Conservation (phyloP, 495 filamentous ascomycete genomes). For the Hypoxylon rickii region DNA sequence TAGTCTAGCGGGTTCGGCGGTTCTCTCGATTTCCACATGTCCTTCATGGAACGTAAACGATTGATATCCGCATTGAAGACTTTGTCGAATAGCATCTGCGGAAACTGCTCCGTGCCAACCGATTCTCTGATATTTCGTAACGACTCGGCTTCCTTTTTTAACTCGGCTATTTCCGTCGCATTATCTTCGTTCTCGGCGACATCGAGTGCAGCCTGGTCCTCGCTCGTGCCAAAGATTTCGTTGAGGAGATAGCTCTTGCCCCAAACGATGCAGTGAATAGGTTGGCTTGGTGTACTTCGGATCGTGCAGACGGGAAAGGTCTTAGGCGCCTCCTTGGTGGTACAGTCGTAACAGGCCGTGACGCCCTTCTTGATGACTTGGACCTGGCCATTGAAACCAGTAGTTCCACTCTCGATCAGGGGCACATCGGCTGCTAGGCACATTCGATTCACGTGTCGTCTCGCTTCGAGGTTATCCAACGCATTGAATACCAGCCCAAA, state of each 20-base stretch:
- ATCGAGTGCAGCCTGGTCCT: slow-evolving; percentile 80
- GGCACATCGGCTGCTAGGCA: slow-evolving; percentile 90
- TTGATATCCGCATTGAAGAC: slow-evolving; percentile 88
- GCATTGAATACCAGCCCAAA: slow-evolving; percentile 96
- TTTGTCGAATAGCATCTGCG: slow-evolving; percentile 84
- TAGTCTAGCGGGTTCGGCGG: slow-evolving; percentile 76
- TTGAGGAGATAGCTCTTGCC: slow-evolving; percentile 94
- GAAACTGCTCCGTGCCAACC: slow-evolving; percentile 81
- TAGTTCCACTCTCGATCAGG: slow-evolving; percentile 95
- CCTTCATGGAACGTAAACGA: slow-evolving; percentile 83
- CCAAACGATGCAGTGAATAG: slow-evolving; percentile 99
- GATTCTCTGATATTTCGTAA: slow-evolving; percentile 80
- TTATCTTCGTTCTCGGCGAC: slow-evolving; percentile 80
- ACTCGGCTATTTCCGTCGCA: slow-evolving; percentile 82
- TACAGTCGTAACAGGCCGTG: slow-evolving; percentile 97
- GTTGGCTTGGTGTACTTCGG: slow-evolving; percentile 89
- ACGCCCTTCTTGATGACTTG: slow-evolving; percentile 93
- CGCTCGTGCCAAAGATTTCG: slow-evolving; percentile 90
- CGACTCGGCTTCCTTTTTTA: slow-evolving; percentile 80
- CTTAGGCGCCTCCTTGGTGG: slow-evolving; percentile 84
- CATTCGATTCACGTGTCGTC: slow-evolving; percentile 97
- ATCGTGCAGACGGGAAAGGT: slow-evolving; percentile 96
- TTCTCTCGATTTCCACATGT: slow-evolving; percentile 90
- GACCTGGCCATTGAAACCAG: slow-evolving; percentile 97
- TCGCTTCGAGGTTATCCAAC: slow-evolving; percentile 91